These are phyloP conservation scores for Wickerhamiella occidentalis DNA, from an alignment of 805 yeast species.

Conservation along the genomic window DNA sequence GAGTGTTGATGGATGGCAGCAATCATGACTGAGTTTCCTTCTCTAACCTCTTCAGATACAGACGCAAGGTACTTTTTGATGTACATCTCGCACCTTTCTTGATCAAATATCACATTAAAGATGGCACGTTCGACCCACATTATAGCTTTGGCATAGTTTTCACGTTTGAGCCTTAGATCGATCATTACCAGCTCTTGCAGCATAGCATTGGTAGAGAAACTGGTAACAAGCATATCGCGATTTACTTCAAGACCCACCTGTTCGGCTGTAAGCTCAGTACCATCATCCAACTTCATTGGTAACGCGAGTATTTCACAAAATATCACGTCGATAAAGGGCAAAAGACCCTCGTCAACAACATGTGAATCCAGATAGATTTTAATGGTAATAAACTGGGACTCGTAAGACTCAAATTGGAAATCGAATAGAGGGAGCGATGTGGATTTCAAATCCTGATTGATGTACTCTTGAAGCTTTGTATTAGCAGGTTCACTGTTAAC, in stretches of 20 bases:
- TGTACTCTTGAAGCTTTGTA: constrained; percentile 18
- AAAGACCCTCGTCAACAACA: constrained; percentile 37
- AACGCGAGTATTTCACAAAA: constrained; percentile 56
- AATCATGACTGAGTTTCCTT: constrained; percentile 50
- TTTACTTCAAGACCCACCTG: constrained; percentile 63
- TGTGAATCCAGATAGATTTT: constrained; percentile 48
- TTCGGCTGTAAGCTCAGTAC: constrained; percentile 50
- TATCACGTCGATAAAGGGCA: constrained; percentile 53
- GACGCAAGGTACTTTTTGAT: constrained; percentile 49
- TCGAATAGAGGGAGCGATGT: constrained; percentile 38
- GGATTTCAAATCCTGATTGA: constrained; percentile 14
- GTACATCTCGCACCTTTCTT: constrained; percentile 52
- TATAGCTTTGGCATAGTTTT: constrained; percentile 55
- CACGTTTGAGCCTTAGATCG: constrained; percentile 45
- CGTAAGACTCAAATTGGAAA: constrained; percentile 65
- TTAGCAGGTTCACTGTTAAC: constrained; percentile 40
- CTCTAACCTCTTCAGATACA: constrained; percentile 51
- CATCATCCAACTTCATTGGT: constrained; percentile 56
- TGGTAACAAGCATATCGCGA: constrained; percentile 50
- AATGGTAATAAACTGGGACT: constrained; percentile 67
- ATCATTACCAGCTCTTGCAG: constrained; percentile 57
- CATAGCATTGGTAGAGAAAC: constrained; percentile 45
- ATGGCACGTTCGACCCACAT: constrained; percentile 63
- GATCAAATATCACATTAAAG: constrained; percentile 58
- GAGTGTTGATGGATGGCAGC: constrained; percentile 47